Conservation (phyloP, 371 early-diverging fungal genomes). For the Coemansia sp. region DNA sequence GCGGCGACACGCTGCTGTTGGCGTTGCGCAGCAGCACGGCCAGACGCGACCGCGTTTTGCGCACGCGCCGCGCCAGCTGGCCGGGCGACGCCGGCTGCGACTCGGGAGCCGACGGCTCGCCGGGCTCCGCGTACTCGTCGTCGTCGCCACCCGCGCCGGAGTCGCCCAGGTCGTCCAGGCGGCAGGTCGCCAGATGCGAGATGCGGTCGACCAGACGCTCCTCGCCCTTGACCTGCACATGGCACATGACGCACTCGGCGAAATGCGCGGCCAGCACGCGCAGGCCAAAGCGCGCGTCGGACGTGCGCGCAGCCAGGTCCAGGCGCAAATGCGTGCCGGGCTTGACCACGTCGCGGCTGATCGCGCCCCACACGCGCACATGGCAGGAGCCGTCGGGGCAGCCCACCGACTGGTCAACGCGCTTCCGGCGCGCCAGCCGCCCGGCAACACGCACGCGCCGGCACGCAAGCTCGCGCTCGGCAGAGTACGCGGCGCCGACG, state of each 20-base stretch:
- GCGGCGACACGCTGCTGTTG: slow-evolving; percentile 5
- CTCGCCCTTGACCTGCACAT: slow-evolving; percentile 44
- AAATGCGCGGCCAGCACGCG: slow-evolving; percentile 36
- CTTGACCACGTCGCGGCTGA: slow-evolving; percentile 38
- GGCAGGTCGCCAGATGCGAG: slow-evolving; percentile 21
- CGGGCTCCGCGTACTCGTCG: not conserved
- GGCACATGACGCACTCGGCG: slow-evolving; percentile 44
- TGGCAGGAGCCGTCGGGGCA: slow-evolving; percentile 49
- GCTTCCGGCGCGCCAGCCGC: slow-evolving; percentile 35
- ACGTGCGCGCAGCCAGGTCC: slow-evolving; percentile 33
- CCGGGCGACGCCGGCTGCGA: not conserved
- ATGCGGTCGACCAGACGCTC: slow-evolving; percentile 42
- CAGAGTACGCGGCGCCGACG: slow-evolving; percentile 7
- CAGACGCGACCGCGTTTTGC: slow-evolving; percentile 36
- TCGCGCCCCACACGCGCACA: slow-evolving; percentile 39
- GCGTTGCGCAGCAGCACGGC: slow-evolving; percentile 21
- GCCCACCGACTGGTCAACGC: slow-evolving; percentile 45
- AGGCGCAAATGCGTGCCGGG: slow-evolving; percentile 34
- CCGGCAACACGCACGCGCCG: slow-evolving; percentile 17
- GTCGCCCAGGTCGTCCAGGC: slow-evolving; percentile 24
- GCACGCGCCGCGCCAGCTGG: slow-evolving; percentile 11
- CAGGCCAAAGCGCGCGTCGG: slow-evolving; percentile 43
- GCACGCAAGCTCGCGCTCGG: slow-evolving; percentile 30
- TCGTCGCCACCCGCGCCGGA: too few species aligned
- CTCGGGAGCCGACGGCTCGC: not conserved